phyloP scores from a whole-genome alignment of 1,139 yeast species.

The Saccharomyces hybrid region DNA sequence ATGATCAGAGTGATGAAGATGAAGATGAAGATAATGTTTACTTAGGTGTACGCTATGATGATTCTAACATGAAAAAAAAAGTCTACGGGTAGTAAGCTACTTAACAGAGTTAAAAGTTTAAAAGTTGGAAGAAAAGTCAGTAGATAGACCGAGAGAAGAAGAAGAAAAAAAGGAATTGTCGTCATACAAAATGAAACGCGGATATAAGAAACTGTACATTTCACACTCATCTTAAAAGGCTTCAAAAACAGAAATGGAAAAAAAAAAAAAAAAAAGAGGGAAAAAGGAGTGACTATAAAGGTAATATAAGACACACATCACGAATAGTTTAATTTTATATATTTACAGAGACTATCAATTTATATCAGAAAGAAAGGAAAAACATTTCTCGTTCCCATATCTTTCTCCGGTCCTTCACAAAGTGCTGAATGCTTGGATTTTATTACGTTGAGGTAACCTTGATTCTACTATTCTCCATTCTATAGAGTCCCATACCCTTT shows the following conservation, averaged over 20 bases:
- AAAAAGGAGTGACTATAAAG: not conserved
- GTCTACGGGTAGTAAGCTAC: constrained; percentile 43
- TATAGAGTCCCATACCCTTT: constrained; percentile 62
- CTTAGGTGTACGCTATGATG: constrained; percentile 24
- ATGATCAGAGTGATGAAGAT: constrained; percentile 16
- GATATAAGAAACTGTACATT: not conserved
- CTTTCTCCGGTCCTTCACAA: not conserved
- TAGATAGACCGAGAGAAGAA: not conserved
- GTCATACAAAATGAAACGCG: not conserved
- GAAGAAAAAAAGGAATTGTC: not conserved
- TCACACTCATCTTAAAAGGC: not conserved
- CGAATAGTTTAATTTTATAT: not conserved
- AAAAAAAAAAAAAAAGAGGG: not conserved
- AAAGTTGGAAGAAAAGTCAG: constrained; percentile 48
- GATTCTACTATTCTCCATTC: constrained; percentile 60
- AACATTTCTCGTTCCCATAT: not conserved
- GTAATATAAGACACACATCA: not conserved
- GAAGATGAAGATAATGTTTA: constrained; percentile 35
- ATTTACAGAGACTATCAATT: not conserved
- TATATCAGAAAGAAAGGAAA: not conserved
- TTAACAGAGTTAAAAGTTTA: constrained; percentile 82
- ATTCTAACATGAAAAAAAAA: constrained; percentile 27
- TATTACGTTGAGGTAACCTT: constrained; percentile 31
- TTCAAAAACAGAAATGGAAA: not conserved
- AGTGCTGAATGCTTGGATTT: not conserved